These are phyloP conservation scores for Nevesoporus exiguus DNA, from an alignment of 768 basidiomycete species.

Conservation along the genomic window DNA sequence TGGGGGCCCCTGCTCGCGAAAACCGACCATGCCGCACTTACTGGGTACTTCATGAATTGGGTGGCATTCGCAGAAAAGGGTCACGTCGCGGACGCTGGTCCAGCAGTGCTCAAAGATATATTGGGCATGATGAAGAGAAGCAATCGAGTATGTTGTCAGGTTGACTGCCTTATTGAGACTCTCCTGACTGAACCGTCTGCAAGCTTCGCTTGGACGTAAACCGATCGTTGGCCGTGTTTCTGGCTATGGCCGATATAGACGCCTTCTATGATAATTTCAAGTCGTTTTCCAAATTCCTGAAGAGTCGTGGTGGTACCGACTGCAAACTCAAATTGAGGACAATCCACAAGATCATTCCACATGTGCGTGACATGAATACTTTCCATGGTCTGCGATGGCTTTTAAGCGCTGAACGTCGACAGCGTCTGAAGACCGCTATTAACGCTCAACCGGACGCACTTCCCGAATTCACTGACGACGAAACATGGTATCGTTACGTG, in stretches of 20 bases:
- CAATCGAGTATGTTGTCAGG: slow-evolving; percentile 14
- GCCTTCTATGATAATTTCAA: slow-evolving; percentile 37
- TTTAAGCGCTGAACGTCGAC: not conserved
- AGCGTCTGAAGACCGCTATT: slow-evolving; percentile 35
- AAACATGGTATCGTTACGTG: slow-evolving; percentile 35
- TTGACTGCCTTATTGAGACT: not conserved
- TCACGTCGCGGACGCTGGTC: slow-evolving; percentile 7
- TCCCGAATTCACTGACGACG: slow-evolving; percentile 34
- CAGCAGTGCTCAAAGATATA: not conserved
- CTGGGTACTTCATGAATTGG: slow-evolving; percentile 53
- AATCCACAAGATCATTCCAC: slow-evolving; percentile 37
- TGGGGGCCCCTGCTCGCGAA: slow-evolving; percentile 41
- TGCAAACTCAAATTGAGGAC: slow-evolving; percentile 23
- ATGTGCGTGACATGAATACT: slow-evolving; percentile 29
- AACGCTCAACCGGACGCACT: slow-evolving; percentile 25
- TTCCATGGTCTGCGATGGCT: not conserved
- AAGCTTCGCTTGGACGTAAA: slow-evolving; percentile 12
- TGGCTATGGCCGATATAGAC: slow-evolving; percentile 14
- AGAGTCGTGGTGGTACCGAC: slow-evolving; percentile 23
- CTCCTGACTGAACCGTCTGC: not conserved
- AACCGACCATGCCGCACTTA: slow-evolving; percentile 31
- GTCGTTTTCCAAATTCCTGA: slow-evolving; percentile 36
- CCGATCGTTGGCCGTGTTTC: not conserved
- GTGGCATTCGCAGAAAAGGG: not conserved
- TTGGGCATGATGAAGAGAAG: slow-evolving; percentile 13